These are phyloP conservation scores for Irpex rosettiformis DNA, from an alignment of 1,284 basidiomycete genomes.

Conservation along the genomic window DNA sequence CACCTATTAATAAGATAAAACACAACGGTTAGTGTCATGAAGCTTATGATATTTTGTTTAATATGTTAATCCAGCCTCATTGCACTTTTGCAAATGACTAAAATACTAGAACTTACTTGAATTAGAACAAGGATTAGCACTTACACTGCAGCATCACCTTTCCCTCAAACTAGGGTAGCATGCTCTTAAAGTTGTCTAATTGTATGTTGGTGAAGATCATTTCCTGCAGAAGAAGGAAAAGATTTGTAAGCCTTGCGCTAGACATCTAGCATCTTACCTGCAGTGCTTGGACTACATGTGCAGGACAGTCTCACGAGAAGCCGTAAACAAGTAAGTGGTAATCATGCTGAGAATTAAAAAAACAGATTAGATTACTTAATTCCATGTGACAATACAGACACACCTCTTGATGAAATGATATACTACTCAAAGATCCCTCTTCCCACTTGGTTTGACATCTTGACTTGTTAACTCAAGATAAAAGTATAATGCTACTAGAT, in stretches of 20 bases:
- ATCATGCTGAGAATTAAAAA: conserved; percentile 60
- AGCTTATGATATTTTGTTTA: not conserved
- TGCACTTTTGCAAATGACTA: not conserved
- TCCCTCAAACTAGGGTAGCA: conserved; percentile 83
- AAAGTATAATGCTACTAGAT: conserved; percentile 80
- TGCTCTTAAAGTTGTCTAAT: conserved; percentile 84
- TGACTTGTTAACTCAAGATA: conserved; percentile 86
- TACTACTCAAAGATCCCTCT: conserved; percentile 84
- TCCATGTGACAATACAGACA: conserved; percentile 21
- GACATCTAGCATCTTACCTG: conserved; percentile 70
- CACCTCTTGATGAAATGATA: conserved; percentile 96
- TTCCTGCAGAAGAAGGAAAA: conserved; percentile 91
- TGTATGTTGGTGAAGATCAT: conserved; percentile 95
- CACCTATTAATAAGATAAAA: conserved; percentile 15
- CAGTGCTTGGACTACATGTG: conserved; percentile 77
- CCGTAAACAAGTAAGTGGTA: conserved; percentile 83
- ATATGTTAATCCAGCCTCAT: not conserved
- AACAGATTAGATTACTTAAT: conserved; percentile 10
- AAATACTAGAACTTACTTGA: not conserved
- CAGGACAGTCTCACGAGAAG: conserved; percentile 84
- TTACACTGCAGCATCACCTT: conserved; percentile 73
- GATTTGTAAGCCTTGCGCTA: conserved; percentile 75
- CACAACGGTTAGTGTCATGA: not conserved
- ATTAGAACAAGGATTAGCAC: not conserved
- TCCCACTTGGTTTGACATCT: conserved; percentile 71